phyloP scores from a whole-genome alignment of 441 rosid species.

The Populus hybrid region DNA sequence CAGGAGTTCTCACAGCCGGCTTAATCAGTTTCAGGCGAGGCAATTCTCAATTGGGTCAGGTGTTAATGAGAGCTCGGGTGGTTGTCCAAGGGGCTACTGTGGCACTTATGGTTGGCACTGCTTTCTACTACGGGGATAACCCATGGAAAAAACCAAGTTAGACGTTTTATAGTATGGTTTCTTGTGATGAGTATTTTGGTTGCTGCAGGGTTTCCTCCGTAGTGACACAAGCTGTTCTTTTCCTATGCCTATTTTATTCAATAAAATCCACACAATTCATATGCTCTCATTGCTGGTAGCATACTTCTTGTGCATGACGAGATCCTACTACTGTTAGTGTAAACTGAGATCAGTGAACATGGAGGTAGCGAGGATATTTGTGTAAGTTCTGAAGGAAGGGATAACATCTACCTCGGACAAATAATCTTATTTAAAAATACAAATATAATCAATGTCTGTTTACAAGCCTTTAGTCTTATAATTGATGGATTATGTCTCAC shows the following conservation, averaged over 20 bases:
- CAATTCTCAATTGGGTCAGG: conserved; percentile 85
- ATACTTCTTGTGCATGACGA: background rate
- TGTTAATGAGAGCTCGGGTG: conserved; percentile 91
- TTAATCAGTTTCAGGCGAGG: conserved; percentile 86
- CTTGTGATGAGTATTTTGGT: background rate
- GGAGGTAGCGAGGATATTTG: background rate
- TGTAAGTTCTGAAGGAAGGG: background rate
- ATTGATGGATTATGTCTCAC: background rate
- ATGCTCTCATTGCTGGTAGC: background rate
- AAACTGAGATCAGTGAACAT: background rate
- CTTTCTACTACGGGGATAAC: conserved; percentile 80
- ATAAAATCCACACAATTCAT: background rate
- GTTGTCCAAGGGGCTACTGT: conserved; percentile 97
- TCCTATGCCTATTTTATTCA: background rate
- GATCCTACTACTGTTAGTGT: background rate
- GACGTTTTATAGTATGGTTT: background rate
- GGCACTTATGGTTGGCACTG: conserved; percentile 93
- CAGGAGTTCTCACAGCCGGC: conserved; percentile 97
- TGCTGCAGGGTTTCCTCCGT: background rate
- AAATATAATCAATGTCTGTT: background rate
- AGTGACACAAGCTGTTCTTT: background rate
- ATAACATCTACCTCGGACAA: background rate
- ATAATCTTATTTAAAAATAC: background rate
- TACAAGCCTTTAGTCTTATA: background rate
- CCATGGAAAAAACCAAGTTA: conserved; percentile 67